Conservation (phyloP, 2,329 filamentous ascomycete species). For the Talaromyces sp. region DNA sequence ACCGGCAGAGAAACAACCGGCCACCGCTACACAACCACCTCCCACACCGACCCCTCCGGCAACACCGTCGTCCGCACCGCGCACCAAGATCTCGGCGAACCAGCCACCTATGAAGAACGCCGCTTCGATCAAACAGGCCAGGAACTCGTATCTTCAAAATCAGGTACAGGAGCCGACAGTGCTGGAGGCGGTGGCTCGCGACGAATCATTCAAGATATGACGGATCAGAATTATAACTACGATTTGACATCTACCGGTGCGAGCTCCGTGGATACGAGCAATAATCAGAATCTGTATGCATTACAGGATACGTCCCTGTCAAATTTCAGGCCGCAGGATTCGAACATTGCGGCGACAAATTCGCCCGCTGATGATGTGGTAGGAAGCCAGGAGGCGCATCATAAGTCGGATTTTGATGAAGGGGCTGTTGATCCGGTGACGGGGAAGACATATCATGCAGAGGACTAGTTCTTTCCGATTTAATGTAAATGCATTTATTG, state of each 20-base stretch:
- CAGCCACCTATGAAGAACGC: constrained; percentile 29
- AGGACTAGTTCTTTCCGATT: constrained; percentile 6
- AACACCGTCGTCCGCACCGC: constrained; percentile 31
- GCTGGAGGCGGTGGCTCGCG: constrained; percentile 20
- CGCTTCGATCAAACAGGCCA: constrained; percentile 31
- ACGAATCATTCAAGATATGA: constrained; percentile 25
- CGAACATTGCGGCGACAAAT: neutral
- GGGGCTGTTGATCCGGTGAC: constrained; percentile 14
- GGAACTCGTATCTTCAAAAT: constrained; percentile 19
- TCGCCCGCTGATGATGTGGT: constrained; percentile 11
- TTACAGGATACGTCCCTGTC: neutral
- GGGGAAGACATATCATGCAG: constrained; percentile 11
- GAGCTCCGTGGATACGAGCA: constrained; percentile 1
- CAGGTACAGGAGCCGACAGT: constrained; percentile 15
- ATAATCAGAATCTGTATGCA: constrained; percentile 2
- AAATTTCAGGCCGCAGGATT: constrained; percentile 1
- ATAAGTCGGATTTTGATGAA: constrained; percentile 11
- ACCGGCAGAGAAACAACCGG: constrained; percentile 26
- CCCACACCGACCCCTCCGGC: constrained; percentile 29
- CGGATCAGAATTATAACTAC: constrained; percentile 11
- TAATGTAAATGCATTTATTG: neutral
- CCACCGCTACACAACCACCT: constrained; percentile 29
- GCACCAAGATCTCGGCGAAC: constrained; percentile 31
- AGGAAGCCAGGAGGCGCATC: constrained; percentile 1
- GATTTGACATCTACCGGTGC: constrained; percentile 2